Base-by-base conservation (phyloP, 495 filamentous ascomycete species). In the Neurospora africana region DNA sequence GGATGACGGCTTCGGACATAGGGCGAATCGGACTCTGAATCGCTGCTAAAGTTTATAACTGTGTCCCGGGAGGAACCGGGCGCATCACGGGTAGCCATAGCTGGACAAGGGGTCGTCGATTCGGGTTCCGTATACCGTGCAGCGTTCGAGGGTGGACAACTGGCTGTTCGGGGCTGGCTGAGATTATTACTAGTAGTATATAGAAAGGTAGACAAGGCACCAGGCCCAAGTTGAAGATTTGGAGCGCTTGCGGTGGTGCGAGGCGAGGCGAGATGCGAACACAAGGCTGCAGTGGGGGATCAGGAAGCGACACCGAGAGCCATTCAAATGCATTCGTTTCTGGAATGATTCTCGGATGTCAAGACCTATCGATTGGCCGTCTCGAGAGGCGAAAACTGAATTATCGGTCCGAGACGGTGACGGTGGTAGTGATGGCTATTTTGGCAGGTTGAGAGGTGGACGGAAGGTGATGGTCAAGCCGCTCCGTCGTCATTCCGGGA, bases 11-110 rank as follows among this genome's bases (percentile, higher is more conserved):
- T 70, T 41, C 61, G 38, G 27, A 4, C 41, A n/a, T 70, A 47
- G 17, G 68, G 65, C 58, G 58, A 65, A 5, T 47, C 67, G 5
- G 75, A 75, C 13, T 72, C 72, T 43, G 72, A 72, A 39, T 70
- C 71, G 72, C 58, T 68, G 67, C 68, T 69, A 15, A 75, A 71
- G 61, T 74, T 70, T 72, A 72, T 47, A 15, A 53, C 43, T 35
- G 47, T 40, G 30, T 53, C 47, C 37, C 61, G 71, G 7, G 71
- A 30, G 13, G 41, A 40, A 21, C 71, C 74, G 39, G 69, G 69
- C 23, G 44, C 72, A 44, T 74, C 73, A 75, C 37, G 65, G 27
- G 74, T 75, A 44, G 76, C 76, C 77, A 79, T 79, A 44, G 68
- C 73, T 75, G 27, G 71, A 27, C 53, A 72, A 36, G 68, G 23